Evolutionary conservation across 257 asterid genomes (phyloP), one percentile per base, ranked within the genome.

Genomic region (Henckelia pumila): DNA sequence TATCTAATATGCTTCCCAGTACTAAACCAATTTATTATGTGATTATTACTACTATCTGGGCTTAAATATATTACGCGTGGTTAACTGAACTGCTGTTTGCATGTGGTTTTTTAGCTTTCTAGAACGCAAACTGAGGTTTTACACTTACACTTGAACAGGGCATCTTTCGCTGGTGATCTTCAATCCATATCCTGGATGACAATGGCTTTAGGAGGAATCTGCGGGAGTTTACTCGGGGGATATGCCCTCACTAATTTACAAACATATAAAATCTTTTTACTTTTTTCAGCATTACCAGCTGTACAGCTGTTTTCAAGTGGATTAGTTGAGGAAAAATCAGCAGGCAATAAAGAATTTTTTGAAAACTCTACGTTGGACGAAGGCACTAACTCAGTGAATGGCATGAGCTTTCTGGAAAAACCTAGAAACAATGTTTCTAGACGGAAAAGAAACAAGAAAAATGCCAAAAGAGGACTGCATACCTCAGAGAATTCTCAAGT

Each of bases 131-230:
- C 61, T 71, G 21, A 56, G 56, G n/a, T 73, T 56, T 76, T 57
- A 35, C 66, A 40, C 16, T 73, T 71, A 20, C 67, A 49, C 76
- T 71, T 79, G 74, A 71, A 67, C 88, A 92, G 98, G 92, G 92
- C 96, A 33, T 79, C 91, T 67, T 88, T 88, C 77, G 97, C 97
- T 74, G 97, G 97, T 5, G 98, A 92, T 81, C 96, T 92, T 75
- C 98, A 92, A 88, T 92, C 98, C 16, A 58, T 92, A 32, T 92
- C 98, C 60, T 92, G 98, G 98, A 83, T 92, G 91, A 78, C 97
- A 68, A 89, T 92, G 98, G 98, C 98, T 78, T 67, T 86, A 20
- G 98, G 98, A 82, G 98, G 98, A 77, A 88, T 92, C 68, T 85
- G 81, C 72, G 98, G 98, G 72, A 92, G 95, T 81, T 80, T 92